phyloP scores from a whole-genome alignment of 83 land plant species.

The Isoetes engelmannii region DNA sequence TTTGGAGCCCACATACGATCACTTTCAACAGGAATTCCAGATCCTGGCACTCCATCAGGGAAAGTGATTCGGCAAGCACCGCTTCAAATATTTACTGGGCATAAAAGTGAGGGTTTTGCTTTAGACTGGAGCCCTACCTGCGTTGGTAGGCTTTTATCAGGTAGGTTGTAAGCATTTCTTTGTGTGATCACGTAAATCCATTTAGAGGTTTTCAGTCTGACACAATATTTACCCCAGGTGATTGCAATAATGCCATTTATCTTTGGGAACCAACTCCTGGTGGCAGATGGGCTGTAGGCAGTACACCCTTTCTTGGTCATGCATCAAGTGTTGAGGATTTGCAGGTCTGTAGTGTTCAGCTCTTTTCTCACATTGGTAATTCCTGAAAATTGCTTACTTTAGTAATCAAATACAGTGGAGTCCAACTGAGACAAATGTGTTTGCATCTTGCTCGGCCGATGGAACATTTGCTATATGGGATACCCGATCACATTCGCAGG shows the following conservation, averaged over 20 bases:
- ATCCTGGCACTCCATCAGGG: slow-evolving; percentile 23
- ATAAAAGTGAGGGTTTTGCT: slow-evolving; percentile 92
- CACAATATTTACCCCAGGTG: slow-evolving; percentile 42
- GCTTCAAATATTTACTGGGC: slow-evolving; percentile 60
- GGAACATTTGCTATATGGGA: slow-evolving; percentile 83
- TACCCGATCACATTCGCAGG: slow-evolving; percentile 44
- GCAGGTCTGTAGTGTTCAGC: slow-evolving; percentile 40
- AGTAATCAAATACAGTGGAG: slow-evolving; percentile 62
- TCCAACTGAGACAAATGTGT: slow-evolving; percentile 85
- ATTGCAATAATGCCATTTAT: slow-evolving; percentile 74
- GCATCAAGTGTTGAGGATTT: slow-evolving; percentile 81
- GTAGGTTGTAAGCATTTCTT: slow-evolving; percentile 24
- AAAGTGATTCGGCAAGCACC: slow-evolving; percentile 50
- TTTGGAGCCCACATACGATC: slow-evolving; percentile 54
- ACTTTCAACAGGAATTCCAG: slow-evolving; percentile 53
- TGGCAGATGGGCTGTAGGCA: slow-evolving; percentile 57
- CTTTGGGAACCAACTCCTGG: slow-evolving; percentile 75
- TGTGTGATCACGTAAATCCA: background rate
- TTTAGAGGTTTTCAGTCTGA: background rate
- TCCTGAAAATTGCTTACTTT: background rate
- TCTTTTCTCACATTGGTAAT: background rate
- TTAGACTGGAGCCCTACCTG: slow-evolving; percentile 87
- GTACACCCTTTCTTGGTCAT: slow-evolving; percentile 47
- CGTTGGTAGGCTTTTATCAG: slow-evolving; percentile 77
- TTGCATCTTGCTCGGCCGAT: slow-evolving; percentile 96